Conservation (phyloP, 2,329 filamentous ascomycete genomes). For the Taxawa tesnikishii region DNA sequence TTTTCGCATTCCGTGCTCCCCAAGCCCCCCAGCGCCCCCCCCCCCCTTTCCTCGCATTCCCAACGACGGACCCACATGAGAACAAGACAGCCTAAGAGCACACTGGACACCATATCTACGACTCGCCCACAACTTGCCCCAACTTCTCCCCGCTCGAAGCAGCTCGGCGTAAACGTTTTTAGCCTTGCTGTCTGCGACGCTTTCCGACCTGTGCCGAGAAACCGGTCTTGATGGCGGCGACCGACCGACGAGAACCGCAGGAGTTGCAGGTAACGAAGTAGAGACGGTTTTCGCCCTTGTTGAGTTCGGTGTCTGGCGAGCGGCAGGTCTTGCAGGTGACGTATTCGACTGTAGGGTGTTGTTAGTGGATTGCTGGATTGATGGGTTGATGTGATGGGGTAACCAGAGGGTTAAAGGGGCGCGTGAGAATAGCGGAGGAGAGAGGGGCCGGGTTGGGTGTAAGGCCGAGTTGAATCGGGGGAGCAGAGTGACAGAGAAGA, state of each 20-base stretch:
- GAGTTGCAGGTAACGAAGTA: constrained; percentile 97
- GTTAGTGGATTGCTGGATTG: constrained; percentile 12
- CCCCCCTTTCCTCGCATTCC: too few relatives aligned
- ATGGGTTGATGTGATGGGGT: background rate
- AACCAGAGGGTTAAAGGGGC: background rate
- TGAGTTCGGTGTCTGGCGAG: constrained; percentile 86
- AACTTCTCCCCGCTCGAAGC: too few relatives aligned
- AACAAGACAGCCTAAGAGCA: too few relatives aligned
- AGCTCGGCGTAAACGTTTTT: too few relatives aligned
- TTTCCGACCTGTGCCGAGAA: constrained; percentile 99
- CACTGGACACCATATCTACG: too few relatives aligned
- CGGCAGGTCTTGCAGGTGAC: constrained; percentile 98
- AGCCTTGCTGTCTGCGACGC: constrained; percentile 87
- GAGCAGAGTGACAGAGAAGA: constrained; percentile 4
- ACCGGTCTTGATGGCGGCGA: constrained; percentile 98
- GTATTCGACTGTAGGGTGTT: constrained; percentile 58
- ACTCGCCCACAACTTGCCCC: too few relatives aligned
- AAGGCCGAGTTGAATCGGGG: too few relatives aligned
- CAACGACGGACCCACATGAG: too few relatives aligned
- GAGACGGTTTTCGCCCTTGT: constrained; percentile 97
- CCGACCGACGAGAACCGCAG: constrained; percentile 57
- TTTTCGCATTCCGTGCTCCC: too few relatives aligned
- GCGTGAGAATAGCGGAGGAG: too few relatives aligned
- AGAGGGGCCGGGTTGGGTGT: too few relatives aligned
- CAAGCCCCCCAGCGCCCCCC: too few relatives aligned